Evolutionary conservation across 179 eudicot genomes (phyloP).

Genomic region (Actinidia arguta): DNA sequence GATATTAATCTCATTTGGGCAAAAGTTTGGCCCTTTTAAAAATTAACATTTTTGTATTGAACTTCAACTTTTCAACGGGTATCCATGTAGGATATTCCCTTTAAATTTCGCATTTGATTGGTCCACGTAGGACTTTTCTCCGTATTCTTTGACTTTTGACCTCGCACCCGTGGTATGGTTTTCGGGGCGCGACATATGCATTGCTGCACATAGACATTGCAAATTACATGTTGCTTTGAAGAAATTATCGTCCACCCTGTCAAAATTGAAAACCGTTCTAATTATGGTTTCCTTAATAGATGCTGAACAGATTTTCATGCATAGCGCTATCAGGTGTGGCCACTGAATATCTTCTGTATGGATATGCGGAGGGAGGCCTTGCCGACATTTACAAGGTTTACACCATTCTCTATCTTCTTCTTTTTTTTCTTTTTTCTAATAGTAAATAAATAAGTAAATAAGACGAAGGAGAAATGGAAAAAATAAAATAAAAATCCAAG

Average conservation of each 20-base stretch:
- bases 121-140: too few species aligned
- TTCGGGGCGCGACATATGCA: too few species aligned
- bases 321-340: slow-evolving; percentile 97
- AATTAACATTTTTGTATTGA: too few species aligned
- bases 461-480: background rate
- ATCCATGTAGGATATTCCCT: too few species aligned
- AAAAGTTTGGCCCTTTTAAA: too few species aligned
- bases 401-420: slow-evolving; percentile 14
- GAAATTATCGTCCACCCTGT: background rate
- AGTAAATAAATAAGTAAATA: background rate
- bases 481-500: background rate
- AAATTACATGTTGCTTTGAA: background rate
- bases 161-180: too few species aligned
- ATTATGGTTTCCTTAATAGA: slow-evolving; percentile 45
- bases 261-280: background rate
- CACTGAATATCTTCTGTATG: slow-evolving; percentile 88
- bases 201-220: background rate
- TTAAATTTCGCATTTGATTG: too few species aligned
- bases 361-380: slow-evolving; percentile 93
- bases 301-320: slow-evolving; percentile 93
- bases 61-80: too few species aligned
- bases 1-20: too few species aligned
- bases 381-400: slow-evolving; percentile 80
- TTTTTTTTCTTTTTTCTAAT: too few species aligned
- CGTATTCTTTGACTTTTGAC: too few species aligned